These are phyloP conservation scores for Saccharomycopsis sp. DNA, from an alignment of 805 yeast species.

Conservation along the genomic window DNA sequence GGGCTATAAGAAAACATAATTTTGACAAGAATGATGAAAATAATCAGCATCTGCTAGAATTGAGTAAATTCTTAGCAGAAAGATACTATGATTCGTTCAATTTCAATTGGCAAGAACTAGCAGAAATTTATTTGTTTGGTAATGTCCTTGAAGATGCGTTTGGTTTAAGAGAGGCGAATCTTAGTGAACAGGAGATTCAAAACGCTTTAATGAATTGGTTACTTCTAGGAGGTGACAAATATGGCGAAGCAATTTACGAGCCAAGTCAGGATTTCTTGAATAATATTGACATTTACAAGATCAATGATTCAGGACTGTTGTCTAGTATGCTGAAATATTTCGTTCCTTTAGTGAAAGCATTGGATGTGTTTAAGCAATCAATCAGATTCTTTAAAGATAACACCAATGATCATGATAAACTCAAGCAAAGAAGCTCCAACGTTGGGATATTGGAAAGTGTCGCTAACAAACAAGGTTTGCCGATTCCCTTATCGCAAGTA, in stretches of 20 bases:
- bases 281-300: constrained; percentile 6
- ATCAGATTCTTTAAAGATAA: constrained; percentile 18
- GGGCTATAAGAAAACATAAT: constrained; percentile 13
- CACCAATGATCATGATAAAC: constrained; percentile 10
- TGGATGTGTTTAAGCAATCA: constrained; percentile 16
- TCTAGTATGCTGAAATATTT: constrained; percentile 6
- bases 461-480: constrained; percentile 16
- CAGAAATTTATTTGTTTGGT: constrained; percentile 19
- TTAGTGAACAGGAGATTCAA: not conserved
- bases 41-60: constrained; percentile 9
- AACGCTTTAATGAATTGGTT: constrained; percentile 18
- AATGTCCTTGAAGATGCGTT: constrained; percentile 8
- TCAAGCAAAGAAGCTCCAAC: constrained; percentile 1
- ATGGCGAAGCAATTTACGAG: constrained; percentile 12
- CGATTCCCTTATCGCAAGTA: constrained; percentile 21
- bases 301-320: constrained; percentile 6
- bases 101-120: constrained; percentile 18
- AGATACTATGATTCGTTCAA: constrained; percentile 18
- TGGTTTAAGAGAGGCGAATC: not conserved
- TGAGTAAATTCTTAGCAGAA: constrained; percentile 11
- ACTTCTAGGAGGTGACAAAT: constrained; percentile 15
- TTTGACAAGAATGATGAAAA: constrained; percentile 18
- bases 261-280: not conserved
- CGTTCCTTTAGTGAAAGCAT: constrained; percentile 9
- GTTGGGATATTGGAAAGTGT: constrained; percentile 8